phyloP scores from a whole-genome alignment of 2,329 filamentous ascomycete species.

The Hymenoscyphus infarciens region DNA sequence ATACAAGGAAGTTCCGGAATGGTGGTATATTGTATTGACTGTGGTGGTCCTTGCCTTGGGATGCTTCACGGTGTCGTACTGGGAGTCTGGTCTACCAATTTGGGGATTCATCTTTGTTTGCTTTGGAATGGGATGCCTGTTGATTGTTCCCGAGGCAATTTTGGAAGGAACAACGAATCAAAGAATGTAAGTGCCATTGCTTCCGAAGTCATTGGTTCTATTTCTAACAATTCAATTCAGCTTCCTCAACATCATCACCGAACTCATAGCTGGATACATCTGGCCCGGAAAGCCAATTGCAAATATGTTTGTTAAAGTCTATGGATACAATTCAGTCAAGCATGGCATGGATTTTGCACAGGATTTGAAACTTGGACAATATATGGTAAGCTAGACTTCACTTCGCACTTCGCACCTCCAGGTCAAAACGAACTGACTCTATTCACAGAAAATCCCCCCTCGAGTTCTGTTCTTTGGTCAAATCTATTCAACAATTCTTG shows the following conservation, averaged over 20 bases:
- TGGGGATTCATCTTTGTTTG: constrained; percentile 20
- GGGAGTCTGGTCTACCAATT: constrained; percentile 16
- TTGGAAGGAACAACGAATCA: constrained; percentile 63
- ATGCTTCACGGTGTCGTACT: constrained; percentile 12
- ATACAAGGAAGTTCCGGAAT: constrained; percentile 51
- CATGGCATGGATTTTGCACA: constrained; percentile 19
- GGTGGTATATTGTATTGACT: constrained; percentile 47
- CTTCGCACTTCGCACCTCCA: background rate
- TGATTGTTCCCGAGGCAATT: constrained; percentile 64
- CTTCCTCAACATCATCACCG: constrained; percentile 67
- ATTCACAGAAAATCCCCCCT: constrained; percentile 16
- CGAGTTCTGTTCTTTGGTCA: constrained; percentile 37
- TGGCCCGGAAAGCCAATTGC: constrained; percentile 61
- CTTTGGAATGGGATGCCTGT: constrained; percentile 44
- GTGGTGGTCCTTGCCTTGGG: constrained; percentile 13
- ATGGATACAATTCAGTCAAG: constrained; percentile 63
- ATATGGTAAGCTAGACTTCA: constrained; percentile 46
- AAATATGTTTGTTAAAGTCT: constrained; percentile 76
- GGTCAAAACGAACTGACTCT: background rate
- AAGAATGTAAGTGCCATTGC: constrained; percentile 15
- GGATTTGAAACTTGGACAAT: constrained; percentile 57
- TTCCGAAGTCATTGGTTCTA: background rate
- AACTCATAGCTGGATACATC: constrained; percentile 70
- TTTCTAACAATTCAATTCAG: constrained; percentile 4
- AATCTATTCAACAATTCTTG: constrained; percentile 36